Conservation (phyloP, 257 asterid genomes). For the Sherardia arvensis region DNA sequence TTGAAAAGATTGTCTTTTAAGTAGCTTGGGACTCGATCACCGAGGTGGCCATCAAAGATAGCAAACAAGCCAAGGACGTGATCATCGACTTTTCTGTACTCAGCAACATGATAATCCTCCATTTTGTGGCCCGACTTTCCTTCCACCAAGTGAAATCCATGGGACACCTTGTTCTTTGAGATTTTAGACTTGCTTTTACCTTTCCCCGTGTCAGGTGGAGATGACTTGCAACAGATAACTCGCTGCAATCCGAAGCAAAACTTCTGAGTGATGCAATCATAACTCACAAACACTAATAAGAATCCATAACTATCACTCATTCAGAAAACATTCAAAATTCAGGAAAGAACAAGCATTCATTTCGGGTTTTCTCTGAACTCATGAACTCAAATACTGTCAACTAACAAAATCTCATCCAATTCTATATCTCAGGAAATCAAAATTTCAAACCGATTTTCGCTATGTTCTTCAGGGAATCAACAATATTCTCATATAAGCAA, state of each 20-base stretch:
- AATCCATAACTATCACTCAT: not conserved
- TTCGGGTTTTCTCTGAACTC: not conserved
- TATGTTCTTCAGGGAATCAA: not conserved
- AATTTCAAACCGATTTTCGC: not conserved
- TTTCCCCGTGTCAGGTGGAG: slow-evolving; percentile 60
- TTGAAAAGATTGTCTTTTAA: slow-evolving; percentile 56
- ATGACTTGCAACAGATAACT: slow-evolving; percentile 37
- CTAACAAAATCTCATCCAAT: not conserved
- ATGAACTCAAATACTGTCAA: too few relatives aligned
- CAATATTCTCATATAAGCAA: not conserved
- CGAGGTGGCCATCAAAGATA: slow-evolving; percentile 69
- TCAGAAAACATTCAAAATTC: not conserved
- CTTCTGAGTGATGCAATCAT: not conserved
- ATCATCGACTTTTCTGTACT: slow-evolving; percentile 43
- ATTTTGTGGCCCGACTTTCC: slow-evolving; percentile 76
- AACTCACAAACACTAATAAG: not conserved
- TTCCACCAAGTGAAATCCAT: slow-evolving; percentile 67
- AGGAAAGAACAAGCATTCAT: not conserved
- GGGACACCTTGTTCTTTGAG: slow-evolving; percentile 37
- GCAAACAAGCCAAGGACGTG: slow-evolving; percentile 72
- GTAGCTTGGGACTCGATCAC: slow-evolving; percentile 64
- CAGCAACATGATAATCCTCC: slow-evolving; percentile 82
- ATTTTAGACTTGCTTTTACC: slow-evolving; percentile 52
- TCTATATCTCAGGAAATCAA: not conserved
- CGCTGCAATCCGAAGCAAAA: slow-evolving; percentile 25